Conservation (phyloP, 2,329 filamentous ascomycete genomes). For the Fusarium sp. region DNA sequence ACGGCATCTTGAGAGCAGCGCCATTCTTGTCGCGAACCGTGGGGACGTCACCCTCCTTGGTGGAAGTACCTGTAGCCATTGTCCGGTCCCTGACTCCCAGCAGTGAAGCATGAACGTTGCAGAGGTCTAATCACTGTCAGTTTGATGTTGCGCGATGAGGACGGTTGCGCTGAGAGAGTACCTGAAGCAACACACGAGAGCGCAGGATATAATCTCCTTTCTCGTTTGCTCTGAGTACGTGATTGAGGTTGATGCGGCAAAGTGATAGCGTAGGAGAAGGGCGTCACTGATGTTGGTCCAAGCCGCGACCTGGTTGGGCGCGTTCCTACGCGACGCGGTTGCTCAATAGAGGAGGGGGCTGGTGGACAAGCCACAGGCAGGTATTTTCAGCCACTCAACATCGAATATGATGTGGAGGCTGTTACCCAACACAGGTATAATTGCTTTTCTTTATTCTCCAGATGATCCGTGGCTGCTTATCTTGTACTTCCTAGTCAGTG, state of each 20-base stretch:
- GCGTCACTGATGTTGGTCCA: neutral
- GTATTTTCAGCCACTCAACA: neutral
- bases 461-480: neutral
- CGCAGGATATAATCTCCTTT: neutral
- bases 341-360: neutral
- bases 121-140: constrained; percentile 34
- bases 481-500: neutral
- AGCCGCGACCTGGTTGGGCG: neutral
- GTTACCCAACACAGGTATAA: neutral
- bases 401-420: neutral
- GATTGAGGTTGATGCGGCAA: neutral
- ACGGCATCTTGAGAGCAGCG: constrained; percentile 15
- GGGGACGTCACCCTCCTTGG: constrained; percentile 25
- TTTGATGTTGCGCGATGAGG: neutral
- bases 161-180: neutral
- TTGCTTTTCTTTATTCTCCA: neutral
- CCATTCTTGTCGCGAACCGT: constrained; percentile 22
- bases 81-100: constrained; percentile 12
- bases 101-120: constrained; percentile 40
- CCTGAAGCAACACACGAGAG: neutral
- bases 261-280: neutral
- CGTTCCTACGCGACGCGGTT: neutral
- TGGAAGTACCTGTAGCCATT: constrained; percentile 20
- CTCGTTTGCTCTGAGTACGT: neutral
- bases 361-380: neutral